These are phyloP conservation scores for Anethum foeniculum DNA, from an alignment of 140 eudicot genomes.

Conservation along the genomic window DNA sequence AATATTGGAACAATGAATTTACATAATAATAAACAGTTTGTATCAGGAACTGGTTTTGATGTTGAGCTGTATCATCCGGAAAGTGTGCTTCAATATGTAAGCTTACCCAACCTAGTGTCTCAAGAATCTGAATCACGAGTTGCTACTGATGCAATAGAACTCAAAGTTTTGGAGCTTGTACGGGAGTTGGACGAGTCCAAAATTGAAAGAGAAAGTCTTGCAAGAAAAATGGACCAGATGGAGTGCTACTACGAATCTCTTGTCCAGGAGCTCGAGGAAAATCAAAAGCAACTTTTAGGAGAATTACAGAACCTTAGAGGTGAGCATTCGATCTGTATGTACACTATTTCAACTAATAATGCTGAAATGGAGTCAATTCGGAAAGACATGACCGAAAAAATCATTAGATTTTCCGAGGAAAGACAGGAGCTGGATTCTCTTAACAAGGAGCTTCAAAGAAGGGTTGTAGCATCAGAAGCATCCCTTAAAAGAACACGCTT, in stretches of 20 bases:
- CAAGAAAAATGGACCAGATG: conserved; percentile 79
- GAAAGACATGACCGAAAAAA: conserved; percentile 42
- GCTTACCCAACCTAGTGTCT: conserved; percentile 38
- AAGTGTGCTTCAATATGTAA: conserved; percentile 36
- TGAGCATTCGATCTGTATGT: conserved; percentile 60
- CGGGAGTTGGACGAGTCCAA: conserved; percentile 58
- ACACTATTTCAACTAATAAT: conserved; percentile 46
- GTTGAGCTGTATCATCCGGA: conserved; percentile 50
- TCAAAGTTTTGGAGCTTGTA: conserved; percentile 48
- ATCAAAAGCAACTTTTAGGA: conserved; percentile 70
- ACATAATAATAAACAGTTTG: conserved; percentile 19
- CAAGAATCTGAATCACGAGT: conserved; percentile 34
- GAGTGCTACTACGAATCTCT: conserved; percentile 91
- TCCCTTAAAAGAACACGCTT: conserved; percentile 81
- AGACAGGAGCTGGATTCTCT: conserved; percentile 45
- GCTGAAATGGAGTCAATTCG: conserved; percentile 52
- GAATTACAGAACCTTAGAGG: conserved; percentile 66
- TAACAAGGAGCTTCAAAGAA: conserved; percentile 69
- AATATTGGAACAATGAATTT: conserved; percentile 5
- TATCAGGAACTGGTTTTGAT: conserved; percentile 33
- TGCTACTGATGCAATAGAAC: conserved; percentile 41
- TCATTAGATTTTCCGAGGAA: conserved; percentile 46
- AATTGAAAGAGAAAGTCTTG: conserved; percentile 58
- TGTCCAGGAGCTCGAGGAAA: conserved; percentile 88
- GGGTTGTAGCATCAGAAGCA: conserved; percentile 72